A percentile compares a stretch with the other conserved stretches of the same genome.
phyloP scores from a whole-genome alignment of 345 rosid genomes.

The Salix caprea region DNA sequence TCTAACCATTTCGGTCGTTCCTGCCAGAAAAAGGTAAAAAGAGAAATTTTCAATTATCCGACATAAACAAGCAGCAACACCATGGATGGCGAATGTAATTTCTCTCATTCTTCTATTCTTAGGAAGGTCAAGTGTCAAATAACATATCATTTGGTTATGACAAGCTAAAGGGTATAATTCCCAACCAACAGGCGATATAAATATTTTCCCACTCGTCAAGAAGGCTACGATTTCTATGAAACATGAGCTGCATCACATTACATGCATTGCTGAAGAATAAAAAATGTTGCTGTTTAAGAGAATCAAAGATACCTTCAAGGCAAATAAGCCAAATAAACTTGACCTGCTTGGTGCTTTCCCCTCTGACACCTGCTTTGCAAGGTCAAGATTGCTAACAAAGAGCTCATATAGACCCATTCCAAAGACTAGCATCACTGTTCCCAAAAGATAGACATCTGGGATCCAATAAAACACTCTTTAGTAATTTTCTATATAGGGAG shows the following conservation, averaged over 20 bases:
- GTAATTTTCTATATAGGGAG: too few species aligned
- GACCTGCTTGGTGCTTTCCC: slow-evolving; percentile 39
- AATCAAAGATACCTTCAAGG: slow-evolving; percentile 47
- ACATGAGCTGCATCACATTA: too few species aligned
- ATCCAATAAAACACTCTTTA: neutral
- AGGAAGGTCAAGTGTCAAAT: too few species aligned
- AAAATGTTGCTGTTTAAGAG: neutral
- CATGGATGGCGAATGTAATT: too few species aligned
- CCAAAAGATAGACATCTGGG: slow-evolving; percentile 80
- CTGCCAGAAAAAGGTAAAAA: slow-evolving; percentile 24
- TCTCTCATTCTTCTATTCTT: too few species aligned
- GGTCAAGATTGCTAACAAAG: slow-evolving; percentile 71
- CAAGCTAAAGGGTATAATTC: too few species aligned
- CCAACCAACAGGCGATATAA: too few species aligned
- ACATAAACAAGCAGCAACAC: too few species aligned
- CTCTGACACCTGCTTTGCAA: slow-evolving; percentile 39
- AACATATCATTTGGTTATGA: too few species aligned
- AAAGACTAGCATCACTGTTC: slow-evolving; percentile 94
- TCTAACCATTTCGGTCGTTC: slow-evolving; percentile 86
- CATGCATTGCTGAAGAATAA: too few species aligned
- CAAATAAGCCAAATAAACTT: slow-evolving; percentile 71
- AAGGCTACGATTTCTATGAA: neutral
- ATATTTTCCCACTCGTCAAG: too few species aligned
- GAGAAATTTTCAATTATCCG: neutral
- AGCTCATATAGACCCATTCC: slow-evolving; percentile 97